Percentiles rank a stretch among this genome's conserved stretches.
These are phyloP conservation scores for Erysiphe neolycopersici DNA, from an alignment of 2,329 filamentous ascomycete genomes.

Conservation along the genomic window DNA sequence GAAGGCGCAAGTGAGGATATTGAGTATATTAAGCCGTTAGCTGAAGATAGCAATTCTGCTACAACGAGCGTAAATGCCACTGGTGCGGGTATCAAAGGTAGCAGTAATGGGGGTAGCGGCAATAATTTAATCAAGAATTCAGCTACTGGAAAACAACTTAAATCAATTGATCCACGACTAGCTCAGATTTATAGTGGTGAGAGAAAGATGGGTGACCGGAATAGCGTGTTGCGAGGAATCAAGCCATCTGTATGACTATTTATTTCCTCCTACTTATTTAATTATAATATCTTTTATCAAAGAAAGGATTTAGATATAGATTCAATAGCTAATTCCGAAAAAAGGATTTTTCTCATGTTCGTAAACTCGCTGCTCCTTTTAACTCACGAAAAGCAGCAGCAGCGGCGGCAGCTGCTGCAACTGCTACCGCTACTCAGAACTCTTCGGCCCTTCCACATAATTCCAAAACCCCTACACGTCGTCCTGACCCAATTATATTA, in stretches of 20 bases:
- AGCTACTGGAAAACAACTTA: constrained; percentile 20
- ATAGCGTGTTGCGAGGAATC: constrained; percentile 60
- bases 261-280: not conserved
- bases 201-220: constrained; percentile 75
- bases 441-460: constrained; percentile 25
- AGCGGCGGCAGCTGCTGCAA: constrained; percentile 16
- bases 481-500: constrained; percentile 72
- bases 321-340: constrained; percentile 2
- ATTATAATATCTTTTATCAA: not conserved
- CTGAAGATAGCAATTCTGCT: constrained; percentile 26
- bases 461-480: constrained; percentile 22
- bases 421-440: constrained; percentile 13
- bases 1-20: constrained; percentile 73
- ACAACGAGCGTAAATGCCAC: constrained; percentile 20
- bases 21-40: constrained; percentile 72
- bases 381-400: constrained; percentile 31
- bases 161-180: constrained; percentile 52
- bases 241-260: constrained; percentile 48
- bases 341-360: constrained; percentile 82
- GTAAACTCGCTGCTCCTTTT: constrained; percentile 59
- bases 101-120: constrained; percentile 7
- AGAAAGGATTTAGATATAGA: not conserved
- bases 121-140: not conserved
- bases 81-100: constrained; percentile 15
- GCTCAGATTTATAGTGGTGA: constrained; percentile 80